Evolutionary conservation across 192 early-diverging fungal species (phyloP), one percentile per base, ranked within the genome.

Genomic region (Mortierella alpina): DNA sequence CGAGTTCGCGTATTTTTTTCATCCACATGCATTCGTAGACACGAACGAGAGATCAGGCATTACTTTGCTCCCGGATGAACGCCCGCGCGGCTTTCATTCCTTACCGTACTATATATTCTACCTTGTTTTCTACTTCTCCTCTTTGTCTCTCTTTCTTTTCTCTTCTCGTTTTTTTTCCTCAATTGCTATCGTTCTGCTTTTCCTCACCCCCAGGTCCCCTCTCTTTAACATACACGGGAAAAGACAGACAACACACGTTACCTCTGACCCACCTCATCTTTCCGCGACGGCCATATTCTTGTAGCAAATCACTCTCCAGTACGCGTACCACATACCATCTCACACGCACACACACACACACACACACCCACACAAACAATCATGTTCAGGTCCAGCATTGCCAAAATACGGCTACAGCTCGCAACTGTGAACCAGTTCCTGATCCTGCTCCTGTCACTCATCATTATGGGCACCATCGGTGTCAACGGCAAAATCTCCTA

Each of bases 391-490:
- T 23, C 63, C n/a, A 62, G 59, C 59, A 63, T 46, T 14, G 31
- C 76, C 40, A 60, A 65, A 14, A 18, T 80, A 11, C 63, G 76
- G 40, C 50, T 72, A 39, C 15, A 48, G 18, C 14, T 63, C 8
- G 49, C 58, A 12, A n/a, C 49, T 5, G 15, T n/a, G 13, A 63
- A 46, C 17, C 57, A 72, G 23, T 14, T 59, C n/a, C 1, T 22
- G 45, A 23, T 68, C 12, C 58, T 72, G 52, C 9, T 80, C 8
- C 59, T 72, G 15, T 50, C 69, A 0, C 17, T 72, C 57, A 45
- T 80, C 47, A 72, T 80, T 41, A 80, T 80, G 76, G 76, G 76
- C 53, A 58, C 56, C 46, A 47, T 72, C 6, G 76, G 69, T n/a
- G 22, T 80, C 41, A 68, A 63, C 15, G 68, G 76, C 22, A 52